Evolutionary conservation across 2,329 filamentous ascomycete species (phyloP), one percentile per base, ranked within the genome.

Genomic region (Dothidotthia symphoricarpi): DNA sequence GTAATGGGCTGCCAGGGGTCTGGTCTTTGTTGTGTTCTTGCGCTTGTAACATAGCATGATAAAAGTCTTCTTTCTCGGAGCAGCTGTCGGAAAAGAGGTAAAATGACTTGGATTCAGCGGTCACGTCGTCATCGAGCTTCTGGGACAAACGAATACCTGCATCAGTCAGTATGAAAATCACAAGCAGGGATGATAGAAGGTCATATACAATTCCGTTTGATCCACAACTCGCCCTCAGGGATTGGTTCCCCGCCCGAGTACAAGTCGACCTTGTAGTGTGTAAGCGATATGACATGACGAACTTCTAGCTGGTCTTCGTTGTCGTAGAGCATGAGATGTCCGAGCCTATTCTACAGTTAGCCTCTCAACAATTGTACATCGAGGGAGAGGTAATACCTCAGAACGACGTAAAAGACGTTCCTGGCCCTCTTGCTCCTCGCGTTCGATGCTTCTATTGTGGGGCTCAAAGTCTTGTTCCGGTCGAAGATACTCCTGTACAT

Each of bases 401-500:
- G 67, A 31, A 95, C 88, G 34, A 96, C 86, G 59, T 89, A 96
- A 67, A 96, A 96, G 39, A 95, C 85, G 64, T 96, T 96, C 36
- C 87, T 83, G 3, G 86, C 85, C 53, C 74, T 78, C 62, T 75
- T 81, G 29, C 66, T 69, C 55, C 74, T 76, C 24, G 65, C 67
- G 49, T 75, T 80, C 11, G 69, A 64, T 6, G 70, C 70, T 31
- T 81, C 77, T 25, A 81, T 69, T 3, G 71, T 75, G 3, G 77
- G 75, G 13, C 68, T 68, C 48, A 74, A 75, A 57, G 85, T 90
- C 57, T 67, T 71, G 48, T 63, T 67, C 24, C 91, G 80, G 55
- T 95, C 89, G 63, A 98, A 97, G 45, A 98, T 85, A 65, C 86
- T 95, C 63, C 89, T 77, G 69, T 98, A 98, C 88, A 98, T 96